These are phyloP conservation scores for Lomentospora prolificans DNA, from an alignment of 2,329 filamentous ascomycete species.

Conservation along the genomic window DNA sequence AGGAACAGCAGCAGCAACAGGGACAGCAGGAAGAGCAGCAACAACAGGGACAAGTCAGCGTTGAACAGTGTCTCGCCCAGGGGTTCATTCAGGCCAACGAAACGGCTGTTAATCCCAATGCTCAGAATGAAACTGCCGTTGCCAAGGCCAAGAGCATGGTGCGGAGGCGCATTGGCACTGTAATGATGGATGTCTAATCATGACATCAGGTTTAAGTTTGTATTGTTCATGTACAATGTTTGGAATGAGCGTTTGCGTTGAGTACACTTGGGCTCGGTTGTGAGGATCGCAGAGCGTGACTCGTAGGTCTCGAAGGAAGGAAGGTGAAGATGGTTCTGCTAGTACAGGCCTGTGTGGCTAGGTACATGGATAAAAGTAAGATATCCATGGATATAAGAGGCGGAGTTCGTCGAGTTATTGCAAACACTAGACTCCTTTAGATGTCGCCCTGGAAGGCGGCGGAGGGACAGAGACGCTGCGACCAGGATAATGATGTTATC, in stretches of 20 bases:
- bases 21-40: background rate
- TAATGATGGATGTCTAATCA: background rate
- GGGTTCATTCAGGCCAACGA: constrained; percentile 1
- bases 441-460: too few species aligned
- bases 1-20: background rate
- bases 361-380: too few species aligned
- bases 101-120: background rate
- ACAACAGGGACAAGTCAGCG: background rate
- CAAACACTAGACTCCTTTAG: too few species aligned
- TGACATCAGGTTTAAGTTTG: background rate
- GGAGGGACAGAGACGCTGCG: too few species aligned
- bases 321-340: too few species aligned
- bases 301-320: too few species aligned
- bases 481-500: too few species aligned
- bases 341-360: too few species aligned
- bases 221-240: background rate
- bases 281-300: too few species aligned
- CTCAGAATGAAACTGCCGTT: background rate
- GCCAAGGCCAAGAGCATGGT: background rate
- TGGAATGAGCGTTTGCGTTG: background rate
- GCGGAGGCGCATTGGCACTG: background rate
- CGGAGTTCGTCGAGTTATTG: too few species aligned
- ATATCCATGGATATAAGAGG: too few species aligned
- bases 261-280: too few species aligned
- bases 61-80: background rate